A percentile compares a stretch with the other conserved stretches of the same genome.
These are phyloP conservation scores for Debaryomyces castellii DNA, from an alignment of 805 yeast genomes.

Conservation along the genomic window DNA sequence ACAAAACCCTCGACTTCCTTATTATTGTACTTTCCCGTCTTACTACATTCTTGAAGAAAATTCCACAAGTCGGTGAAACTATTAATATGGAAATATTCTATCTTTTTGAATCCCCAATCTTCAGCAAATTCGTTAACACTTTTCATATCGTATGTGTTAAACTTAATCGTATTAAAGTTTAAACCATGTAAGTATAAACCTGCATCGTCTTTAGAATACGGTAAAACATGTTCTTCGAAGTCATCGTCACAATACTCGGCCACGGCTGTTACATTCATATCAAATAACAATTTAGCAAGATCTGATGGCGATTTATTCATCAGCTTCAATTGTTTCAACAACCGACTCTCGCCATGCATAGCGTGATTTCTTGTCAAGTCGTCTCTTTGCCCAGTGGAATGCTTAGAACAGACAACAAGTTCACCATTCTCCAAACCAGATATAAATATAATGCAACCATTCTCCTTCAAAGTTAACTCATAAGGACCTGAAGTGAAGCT, in stretches of 20 bases:
- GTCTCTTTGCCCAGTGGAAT: slow-evolving; percentile 71
- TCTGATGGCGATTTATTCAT: slow-evolving; percentile 41
- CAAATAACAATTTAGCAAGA: slow-evolving; percentile 56
- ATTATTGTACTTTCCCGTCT: slow-evolving; percentile 68
- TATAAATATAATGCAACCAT: slow-evolving; percentile 88
- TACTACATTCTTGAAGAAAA: slow-evolving; percentile 56
- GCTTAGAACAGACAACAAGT: slow-evolving; percentile 85
- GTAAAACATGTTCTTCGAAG: slow-evolving; percentile 91
- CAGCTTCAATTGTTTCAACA: slow-evolving; percentile 51
- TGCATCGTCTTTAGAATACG: slow-evolving; percentile 61
- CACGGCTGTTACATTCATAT: slow-evolving; percentile 71
- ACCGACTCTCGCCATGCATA: slow-evolving; percentile 58
- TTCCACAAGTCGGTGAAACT: slow-evolving; percentile 41
- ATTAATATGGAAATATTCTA: slow-evolving; percentile 45
- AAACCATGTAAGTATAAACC: slow-evolving; percentile 92
- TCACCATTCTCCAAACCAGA: slow-evolving; percentile 76
- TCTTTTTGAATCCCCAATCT: slow-evolving; percentile 67
- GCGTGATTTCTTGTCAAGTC: slow-evolving; percentile 70
- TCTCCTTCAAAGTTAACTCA: slow-evolving; percentile 78
- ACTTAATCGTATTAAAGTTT: slow-evolving; percentile 63
- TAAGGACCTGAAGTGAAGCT: slow-evolving; percentile 68
- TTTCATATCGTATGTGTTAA: slow-evolving; percentile 63
- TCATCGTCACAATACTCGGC: slow-evolving; percentile 90
- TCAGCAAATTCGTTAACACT: slow-evolving; percentile 60
- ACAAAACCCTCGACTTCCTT: slow-evolving; percentile 93